phyloP scores from a whole-genome alignment of 345 rosid species.

The Eucalyptus fibrosa region DNA sequence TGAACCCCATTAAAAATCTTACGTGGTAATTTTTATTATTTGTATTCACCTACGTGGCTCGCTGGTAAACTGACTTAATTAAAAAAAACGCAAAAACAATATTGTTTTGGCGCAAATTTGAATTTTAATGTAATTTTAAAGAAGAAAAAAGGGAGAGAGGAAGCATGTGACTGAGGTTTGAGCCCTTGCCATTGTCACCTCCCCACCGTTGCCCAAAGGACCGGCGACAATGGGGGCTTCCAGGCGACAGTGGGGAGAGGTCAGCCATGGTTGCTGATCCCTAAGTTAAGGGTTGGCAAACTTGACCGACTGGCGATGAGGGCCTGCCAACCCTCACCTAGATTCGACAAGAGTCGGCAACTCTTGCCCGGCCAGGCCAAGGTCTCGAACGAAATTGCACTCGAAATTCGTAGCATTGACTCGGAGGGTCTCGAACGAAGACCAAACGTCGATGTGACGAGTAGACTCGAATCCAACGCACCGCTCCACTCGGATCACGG shows the following conservation, averaged over 20 bases:
- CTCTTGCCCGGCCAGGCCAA: fast-evolving
- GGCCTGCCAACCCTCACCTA: no score
- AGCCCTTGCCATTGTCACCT: fast-evolving
- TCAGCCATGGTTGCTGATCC: fast-evolving
- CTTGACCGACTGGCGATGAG: fast-evolving
- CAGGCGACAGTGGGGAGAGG: fast-evolving
- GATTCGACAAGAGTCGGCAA: fast-evolving
- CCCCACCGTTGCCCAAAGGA: fast-evolving
- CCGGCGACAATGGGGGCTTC: fast-evolving
- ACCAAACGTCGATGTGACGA: background rate
- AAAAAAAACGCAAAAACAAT: fast-evolving
- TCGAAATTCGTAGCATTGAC: no score
- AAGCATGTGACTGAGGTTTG: fast-evolving
- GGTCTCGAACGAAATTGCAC: no score
- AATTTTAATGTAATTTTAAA: no score
- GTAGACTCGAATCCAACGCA: background rate
- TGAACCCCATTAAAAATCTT: fast-evolving
- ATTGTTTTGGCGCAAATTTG: fast-evolving
- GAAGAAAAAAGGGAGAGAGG: fast-evolving
- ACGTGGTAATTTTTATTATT: fast-evolving
- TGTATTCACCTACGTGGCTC: no score
- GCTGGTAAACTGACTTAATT: fast-evolving
- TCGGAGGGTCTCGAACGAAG: no score
- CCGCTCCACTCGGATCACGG: background rate
- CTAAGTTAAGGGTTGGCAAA: fast-evolving